Percentiles rank a stretch among this genome's conserved stretches.
These are phyloP conservation scores for Akebia trifoliata DNA, from an alignment of 164 flowering plant species.

Conservation along the genomic window DNA sequence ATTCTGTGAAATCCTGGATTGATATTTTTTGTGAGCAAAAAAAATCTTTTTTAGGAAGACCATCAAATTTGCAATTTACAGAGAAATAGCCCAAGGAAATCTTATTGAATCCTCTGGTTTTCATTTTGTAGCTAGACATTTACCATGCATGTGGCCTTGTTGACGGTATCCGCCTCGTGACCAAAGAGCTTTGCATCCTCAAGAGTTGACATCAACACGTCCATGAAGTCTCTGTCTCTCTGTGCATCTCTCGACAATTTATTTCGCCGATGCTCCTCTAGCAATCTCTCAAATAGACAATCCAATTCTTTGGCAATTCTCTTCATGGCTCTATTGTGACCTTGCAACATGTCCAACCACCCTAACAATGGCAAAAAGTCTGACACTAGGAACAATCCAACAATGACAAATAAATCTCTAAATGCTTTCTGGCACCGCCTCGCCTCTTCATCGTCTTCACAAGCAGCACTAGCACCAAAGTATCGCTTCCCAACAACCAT, in stretches of 20 bases:
- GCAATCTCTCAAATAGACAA: slow-evolving; percentile 2
- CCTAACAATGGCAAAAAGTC: slow-evolving; percentile 23
- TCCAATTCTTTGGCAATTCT: slow-evolving; percentile 16
- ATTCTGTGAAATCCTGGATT: too few species aligned
- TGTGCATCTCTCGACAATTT: neutral
- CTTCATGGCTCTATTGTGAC: slow-evolving; percentile 23
- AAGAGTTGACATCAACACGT: slow-evolving; percentile 13
- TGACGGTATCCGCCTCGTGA: slow-evolving; percentile 19
- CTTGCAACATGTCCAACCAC: slow-evolving; percentile 21
- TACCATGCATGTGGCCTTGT: slow-evolving; percentile 30
- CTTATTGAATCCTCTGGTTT: too few species aligned
- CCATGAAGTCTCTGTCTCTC: slow-evolving; percentile 26
- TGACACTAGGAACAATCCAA: slow-evolving; percentile 15
- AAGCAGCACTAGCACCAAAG: neutral
- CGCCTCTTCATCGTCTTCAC: neutral
- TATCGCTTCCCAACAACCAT: slow-evolving; percentile 25
- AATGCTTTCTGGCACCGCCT: slow-evolving; percentile 8
- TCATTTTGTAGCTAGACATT: too few species aligned
- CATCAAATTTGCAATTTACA: too few species aligned
- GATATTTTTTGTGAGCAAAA: too few species aligned
- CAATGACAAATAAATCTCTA: slow-evolving; percentile 7
- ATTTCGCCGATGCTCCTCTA: slow-evolving; percentile 13
- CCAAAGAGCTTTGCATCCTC: neutral
- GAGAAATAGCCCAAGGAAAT: too few species aligned
- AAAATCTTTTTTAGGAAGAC: too few species aligned